Evolutionary conservation across 139 green algal genomes (phyloP).

Genomic region (Coelastrella sp.): DNA sequence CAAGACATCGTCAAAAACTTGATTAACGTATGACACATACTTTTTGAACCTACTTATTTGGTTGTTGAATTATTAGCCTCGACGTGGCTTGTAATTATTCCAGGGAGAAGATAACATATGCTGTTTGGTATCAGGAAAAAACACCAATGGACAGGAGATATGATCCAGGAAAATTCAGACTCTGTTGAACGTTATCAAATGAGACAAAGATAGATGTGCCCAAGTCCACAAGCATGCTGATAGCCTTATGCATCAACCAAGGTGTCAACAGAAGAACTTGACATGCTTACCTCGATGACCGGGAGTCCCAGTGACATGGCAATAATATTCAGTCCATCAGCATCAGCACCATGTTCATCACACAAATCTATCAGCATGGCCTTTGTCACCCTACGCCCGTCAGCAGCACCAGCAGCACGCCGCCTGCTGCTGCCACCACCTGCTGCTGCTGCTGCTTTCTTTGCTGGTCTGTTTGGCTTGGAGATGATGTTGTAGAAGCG

Average conservation of each 20-base stretch:
- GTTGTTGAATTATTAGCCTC: too few species aligned
- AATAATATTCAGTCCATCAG: slow-evolving; percentile 42
- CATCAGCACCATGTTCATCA: slow-evolving; percentile 34
- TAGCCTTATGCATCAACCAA: too few species aligned
- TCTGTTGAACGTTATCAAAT: too few species aligned
- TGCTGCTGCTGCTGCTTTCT: slow-evolving; percentile 3
- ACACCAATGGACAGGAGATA: too few species aligned
- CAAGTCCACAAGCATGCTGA: too few species aligned
- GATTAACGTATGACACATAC: too few species aligned
- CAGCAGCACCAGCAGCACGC: slow-evolving; percentile 12
- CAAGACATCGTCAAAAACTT: not conserved
- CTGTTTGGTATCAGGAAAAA: too few species aligned
- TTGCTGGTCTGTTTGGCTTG: not conserved
- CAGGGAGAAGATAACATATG: too few species aligned
- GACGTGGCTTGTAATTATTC: too few species aligned
- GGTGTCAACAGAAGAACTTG: not conserved
- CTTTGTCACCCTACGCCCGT: not conserved
- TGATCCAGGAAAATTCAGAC: too few species aligned
- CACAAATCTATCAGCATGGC: slow-evolving; percentile 43
- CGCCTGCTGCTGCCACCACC: not conserved
- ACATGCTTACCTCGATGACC: slow-evolving; percentile 1
- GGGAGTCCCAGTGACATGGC: slow-evolving; percentile 42
- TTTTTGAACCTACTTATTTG: too few species aligned
- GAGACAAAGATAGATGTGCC: not conserved
- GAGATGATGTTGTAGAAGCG: slow-evolving; percentile 20